Percentiles rank a stretch among this genome's conserved stretches.
These are phyloP conservation scores for Rhododendron vialii DNA, from an alignment of 148 eudicot genomes.

Conservation along the genomic window DNA sequence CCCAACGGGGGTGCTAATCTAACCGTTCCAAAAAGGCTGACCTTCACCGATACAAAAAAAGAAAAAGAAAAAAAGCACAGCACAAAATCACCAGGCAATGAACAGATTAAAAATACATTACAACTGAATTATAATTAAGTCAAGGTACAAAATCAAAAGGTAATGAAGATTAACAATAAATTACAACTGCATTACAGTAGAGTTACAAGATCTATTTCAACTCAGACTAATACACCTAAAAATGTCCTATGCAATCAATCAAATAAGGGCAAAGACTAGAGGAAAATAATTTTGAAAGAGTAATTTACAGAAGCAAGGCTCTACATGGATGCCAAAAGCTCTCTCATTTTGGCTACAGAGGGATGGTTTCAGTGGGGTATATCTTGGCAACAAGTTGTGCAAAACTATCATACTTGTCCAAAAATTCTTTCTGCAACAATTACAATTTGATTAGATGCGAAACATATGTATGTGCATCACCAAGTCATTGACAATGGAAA, in stretches of 20 bases:
- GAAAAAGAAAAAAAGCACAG: background rate
- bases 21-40: too few species aligned
- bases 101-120: background rate
- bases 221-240: background rate
- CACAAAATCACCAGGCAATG: background rate
- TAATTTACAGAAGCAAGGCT: conserved; percentile 8
- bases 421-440: conserved; percentile 75
- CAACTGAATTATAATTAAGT: background rate
- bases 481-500: background rate
- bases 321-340: conserved; percentile 73
- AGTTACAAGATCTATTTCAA: background rate
- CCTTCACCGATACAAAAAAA: too few species aligned
- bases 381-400: conserved; percentile 81
- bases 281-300: background rate
- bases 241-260: background rate
- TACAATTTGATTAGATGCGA: background rate
- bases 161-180: background rate
- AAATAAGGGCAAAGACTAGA: background rate
- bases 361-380: conserved; percentile 77
- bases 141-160: background rate
- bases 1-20: too few species aligned
- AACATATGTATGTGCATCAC: background rate
- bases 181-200: background rate
- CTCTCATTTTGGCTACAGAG: conserved; percentile 70
- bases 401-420: conserved; percentile 90